Conservation (phyloP, 108 stramenopile genomes). For the Discostella pseudostelligera region DNA sequence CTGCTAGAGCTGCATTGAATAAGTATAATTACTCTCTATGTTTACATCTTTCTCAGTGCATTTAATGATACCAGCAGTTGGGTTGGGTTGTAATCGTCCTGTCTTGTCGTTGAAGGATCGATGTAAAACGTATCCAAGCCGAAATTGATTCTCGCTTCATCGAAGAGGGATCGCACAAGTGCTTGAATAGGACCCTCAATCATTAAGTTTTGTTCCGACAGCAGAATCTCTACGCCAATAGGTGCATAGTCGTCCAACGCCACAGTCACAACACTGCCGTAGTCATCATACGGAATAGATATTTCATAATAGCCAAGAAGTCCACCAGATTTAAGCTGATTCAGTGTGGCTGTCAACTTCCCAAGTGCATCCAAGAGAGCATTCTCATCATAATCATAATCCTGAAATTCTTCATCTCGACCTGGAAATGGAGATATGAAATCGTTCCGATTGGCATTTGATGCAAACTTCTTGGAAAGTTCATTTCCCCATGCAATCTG, state of each 20-base stretch:
- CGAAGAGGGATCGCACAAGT: slow-evolving; percentile 41
- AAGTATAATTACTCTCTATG: background rate
- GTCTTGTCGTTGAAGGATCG: slow-evolving; percentile 63
- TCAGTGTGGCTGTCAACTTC: slow-evolving; percentile 27
- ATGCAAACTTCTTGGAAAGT: slow-evolving; percentile 39
- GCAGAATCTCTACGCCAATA: slow-evolving; percentile 51
- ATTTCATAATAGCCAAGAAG: slow-evolving; percentile 51
- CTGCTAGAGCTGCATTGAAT: too few relatives aligned
- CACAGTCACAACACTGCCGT: slow-evolving; percentile 61
- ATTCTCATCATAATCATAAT: slow-evolving; percentile 57
- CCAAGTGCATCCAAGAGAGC: slow-evolving; percentile 53
- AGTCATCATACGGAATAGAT: slow-evolving; percentile 64
- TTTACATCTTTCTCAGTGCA: slow-evolving; percentile 43
- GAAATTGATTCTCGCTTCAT: slow-evolving; percentile 37
- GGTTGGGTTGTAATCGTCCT: slow-evolving; percentile 60
- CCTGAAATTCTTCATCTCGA: slow-evolving; percentile 41
- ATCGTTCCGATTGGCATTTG: slow-evolving; percentile 32
- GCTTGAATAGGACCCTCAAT: slow-evolving; percentile 52
- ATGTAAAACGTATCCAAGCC: slow-evolving; percentile 56
- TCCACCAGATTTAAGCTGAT: slow-evolving; percentile 42
- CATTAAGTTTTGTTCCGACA: slow-evolving; percentile 43
- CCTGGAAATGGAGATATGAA: slow-evolving; percentile 52
- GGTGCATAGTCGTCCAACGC: slow-evolving; percentile 60
- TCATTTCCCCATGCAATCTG: slow-evolving; percentile 50
- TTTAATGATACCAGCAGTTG: slow-evolving; percentile 55